Conservation (phyloP, 2,329 filamentous ascomycete genomes). For the Alternaria sp. region DNA sequence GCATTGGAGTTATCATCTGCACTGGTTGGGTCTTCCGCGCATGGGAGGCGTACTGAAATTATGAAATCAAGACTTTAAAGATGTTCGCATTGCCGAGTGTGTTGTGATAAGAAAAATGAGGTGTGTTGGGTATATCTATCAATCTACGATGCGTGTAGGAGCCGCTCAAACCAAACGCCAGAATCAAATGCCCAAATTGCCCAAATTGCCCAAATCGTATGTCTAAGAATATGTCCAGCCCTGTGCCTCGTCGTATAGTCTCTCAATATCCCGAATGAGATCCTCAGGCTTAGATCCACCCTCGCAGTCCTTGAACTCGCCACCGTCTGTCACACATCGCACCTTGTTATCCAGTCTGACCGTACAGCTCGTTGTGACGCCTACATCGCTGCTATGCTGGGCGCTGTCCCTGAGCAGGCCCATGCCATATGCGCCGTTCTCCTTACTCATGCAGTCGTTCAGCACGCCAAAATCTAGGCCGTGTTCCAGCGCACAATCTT, state of each 20-base stretch:
- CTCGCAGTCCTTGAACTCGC: constrained; percentile 80
- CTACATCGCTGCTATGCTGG: constrained; percentile 61
- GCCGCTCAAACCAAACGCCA: not conserved
- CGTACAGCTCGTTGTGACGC: constrained; percentile 57
- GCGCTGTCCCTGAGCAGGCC: constrained; percentile 73
- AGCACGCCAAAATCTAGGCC: constrained; percentile 82
- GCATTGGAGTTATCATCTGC: constrained; percentile 25
- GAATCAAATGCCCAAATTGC: not conserved
- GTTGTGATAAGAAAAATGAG: not conserved
- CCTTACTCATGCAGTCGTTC: constrained; percentile 80
- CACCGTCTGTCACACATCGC: constrained; percentile 83
- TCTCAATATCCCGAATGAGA: constrained; percentile 78
- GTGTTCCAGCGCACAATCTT: constrained; percentile 89
- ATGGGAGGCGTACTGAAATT: constrained; percentile 26
- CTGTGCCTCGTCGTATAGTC: constrained; percentile 59
- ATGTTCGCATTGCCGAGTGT: not conserved
- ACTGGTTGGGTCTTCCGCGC: constrained; percentile 18
- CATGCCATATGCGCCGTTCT: constrained; percentile 75
- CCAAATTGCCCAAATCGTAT: not conserved
- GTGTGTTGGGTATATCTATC: constrained; percentile 9
- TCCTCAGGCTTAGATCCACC: constrained; percentile 71
- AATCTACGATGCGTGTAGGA: not conserved
- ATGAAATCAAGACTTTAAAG: not conserved
- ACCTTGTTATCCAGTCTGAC: constrained; percentile 74
- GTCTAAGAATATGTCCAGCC: constrained; percentile 35